Evolutionary conservation across 805 yeast genomes (phyloP).

Genomic region (Ogataea zsoltii): DNA sequence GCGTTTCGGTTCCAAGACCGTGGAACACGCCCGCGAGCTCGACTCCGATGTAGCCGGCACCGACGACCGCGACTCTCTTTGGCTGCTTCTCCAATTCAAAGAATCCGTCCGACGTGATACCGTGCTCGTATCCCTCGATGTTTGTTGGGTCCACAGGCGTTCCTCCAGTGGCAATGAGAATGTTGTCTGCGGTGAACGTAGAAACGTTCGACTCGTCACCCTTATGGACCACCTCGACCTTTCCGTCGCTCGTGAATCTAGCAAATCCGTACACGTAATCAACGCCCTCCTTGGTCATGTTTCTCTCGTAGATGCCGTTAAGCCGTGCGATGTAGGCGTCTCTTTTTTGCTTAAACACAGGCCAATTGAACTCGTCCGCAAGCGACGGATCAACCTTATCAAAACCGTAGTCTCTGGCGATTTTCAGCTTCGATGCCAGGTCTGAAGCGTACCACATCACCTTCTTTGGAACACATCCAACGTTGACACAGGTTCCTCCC

Average conservation of each 20-base stretch:
- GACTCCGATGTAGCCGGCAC: constrained; percentile 97
- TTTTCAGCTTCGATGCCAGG: constrained; percentile 69
- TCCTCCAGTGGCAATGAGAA: constrained; percentile 94
- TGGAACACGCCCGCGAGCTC: constrained; percentile 95
- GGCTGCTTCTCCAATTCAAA: constrained; percentile 83
- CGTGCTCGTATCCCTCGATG: constrained; percentile 80
- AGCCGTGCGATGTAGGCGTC: constrained; percentile 87
- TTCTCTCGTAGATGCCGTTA: constrained; percentile 91
- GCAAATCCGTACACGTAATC: constrained; percentile 88
- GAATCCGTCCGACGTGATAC: constrained; percentile 89
- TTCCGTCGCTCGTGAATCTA: constrained; percentile 64
- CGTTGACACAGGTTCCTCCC: constrained; percentile 99
- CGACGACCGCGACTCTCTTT: constrained; percentile 88
- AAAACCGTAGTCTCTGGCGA: constrained; percentile 85
- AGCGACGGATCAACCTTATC: constrained; percentile 52
- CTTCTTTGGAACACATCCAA: constrained; percentile 98
- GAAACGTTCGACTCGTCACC: constrained; percentile 54
- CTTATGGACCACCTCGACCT: constrained; percentile 72
- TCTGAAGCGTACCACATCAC: constrained; percentile 99
- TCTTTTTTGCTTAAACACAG: constrained; percentile 75
- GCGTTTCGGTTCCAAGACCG: constrained; percentile 83
- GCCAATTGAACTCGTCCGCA: constrained; percentile 77
- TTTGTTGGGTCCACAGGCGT: constrained; percentile 66
- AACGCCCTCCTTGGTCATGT: constrained; percentile 85
- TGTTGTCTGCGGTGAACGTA: constrained; percentile 73